Evolutionary conservation across 2,329 filamentous ascomycete species (phyloP).

Genomic region (Seiridium unicorne): DNA sequence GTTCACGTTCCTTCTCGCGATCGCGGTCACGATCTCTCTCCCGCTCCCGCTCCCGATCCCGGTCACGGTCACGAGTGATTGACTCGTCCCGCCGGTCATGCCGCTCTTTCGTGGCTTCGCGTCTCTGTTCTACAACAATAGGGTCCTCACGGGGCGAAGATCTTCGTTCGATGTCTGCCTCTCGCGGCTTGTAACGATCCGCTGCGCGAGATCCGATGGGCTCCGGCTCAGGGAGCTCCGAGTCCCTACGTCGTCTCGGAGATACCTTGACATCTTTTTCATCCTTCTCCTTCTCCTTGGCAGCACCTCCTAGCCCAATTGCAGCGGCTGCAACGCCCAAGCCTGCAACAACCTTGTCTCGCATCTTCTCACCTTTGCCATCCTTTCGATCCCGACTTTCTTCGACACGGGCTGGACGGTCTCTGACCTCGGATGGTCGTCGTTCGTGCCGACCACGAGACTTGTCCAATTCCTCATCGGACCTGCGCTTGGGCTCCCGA

Average conservation of each 20-base stretch:
- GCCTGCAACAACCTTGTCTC: slow-evolving; percentile 47
- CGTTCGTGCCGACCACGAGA: slow-evolving; percentile 20
- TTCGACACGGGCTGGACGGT: slow-evolving; percentile 19
- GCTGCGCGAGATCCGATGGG: slow-evolving; percentile 16
- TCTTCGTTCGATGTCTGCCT: slow-evolving; percentile 22
- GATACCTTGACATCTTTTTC: slow-evolving; percentile 25
- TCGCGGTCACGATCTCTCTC: neutral
- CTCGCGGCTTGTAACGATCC: slow-evolving; percentile 28
- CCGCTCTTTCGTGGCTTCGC: slow-evolving; percentile 14
- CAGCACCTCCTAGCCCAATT: slow-evolving; percentile 38
- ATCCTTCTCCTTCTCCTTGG: slow-evolving; percentile 39
- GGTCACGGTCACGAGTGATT: slow-evolving; percentile 14
- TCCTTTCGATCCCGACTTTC: slow-evolving; percentile 24
- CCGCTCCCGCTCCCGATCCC: slow-evolving; percentile 9
- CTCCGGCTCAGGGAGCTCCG: slow-evolving; percentile 22
- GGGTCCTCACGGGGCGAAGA: slow-evolving; percentile 20
- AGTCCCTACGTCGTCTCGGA: slow-evolving; percentile 22
- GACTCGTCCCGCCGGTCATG: slow-evolving; percentile 14
- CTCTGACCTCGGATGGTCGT: slow-evolving; percentile 16
- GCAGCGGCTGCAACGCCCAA: slow-evolving; percentile 48
- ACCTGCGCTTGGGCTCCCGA: slow-evolving; percentile 24
- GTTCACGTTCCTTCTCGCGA: slow-evolving; percentile 6
- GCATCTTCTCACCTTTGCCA: slow-evolving; percentile 30
- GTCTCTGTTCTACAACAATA: slow-evolving; percentile 20
- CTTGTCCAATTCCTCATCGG: slow-evolving; percentile 26